phyloP scores from a whole-genome alignment of 2,329 filamentous ascomycete genomes.

The Pyricularia sp. region DNA sequence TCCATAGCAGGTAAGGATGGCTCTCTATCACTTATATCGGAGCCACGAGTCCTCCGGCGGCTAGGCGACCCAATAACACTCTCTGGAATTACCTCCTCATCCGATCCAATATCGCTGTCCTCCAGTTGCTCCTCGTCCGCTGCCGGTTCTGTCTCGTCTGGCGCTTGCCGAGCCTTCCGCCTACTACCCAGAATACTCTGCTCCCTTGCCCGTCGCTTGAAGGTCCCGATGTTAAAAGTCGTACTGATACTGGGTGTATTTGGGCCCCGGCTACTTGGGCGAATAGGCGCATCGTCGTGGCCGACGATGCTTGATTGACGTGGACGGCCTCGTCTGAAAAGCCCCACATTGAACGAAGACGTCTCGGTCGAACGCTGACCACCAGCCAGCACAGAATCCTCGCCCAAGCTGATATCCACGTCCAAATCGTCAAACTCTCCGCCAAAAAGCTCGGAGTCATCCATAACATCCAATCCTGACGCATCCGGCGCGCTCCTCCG shows the following conservation, averaged over 20 bases:
- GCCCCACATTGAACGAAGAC: constrained; percentile 35
- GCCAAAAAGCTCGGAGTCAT: constrained; percentile 38
- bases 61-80: neutral
- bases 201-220: constrained; percentile 47
- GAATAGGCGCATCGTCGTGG: constrained; percentile 40
- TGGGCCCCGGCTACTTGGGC: constrained; percentile 40
- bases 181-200: constrained; percentile 51
- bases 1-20: constrained; percentile 5
- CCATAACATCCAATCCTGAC: constrained; percentile 36
- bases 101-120: neutral
- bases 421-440: constrained; percentile 25
- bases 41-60: constrained; percentile 1
- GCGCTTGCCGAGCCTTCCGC: constrained; percentile 25
- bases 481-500: constrained; percentile 22
- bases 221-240: constrained; percentile 46
- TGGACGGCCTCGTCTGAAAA: constrained; percentile 33
- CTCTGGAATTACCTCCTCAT: neutral
- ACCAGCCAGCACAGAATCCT: constrained; percentile 16
- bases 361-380: constrained; percentile 30
- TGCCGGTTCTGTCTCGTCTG: constrained; percentile 11
- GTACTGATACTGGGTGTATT: constrained; percentile 39
- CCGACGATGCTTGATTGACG: constrained; percentile 41
- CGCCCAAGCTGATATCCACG: constrained; percentile 24
- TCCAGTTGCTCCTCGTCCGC: constrained; percentile 13
- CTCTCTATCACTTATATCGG: neutral